phyloP scores from a whole-genome alignment of 371 early-diverging fungal genomes.

The Mucor velutinosus region DNA sequence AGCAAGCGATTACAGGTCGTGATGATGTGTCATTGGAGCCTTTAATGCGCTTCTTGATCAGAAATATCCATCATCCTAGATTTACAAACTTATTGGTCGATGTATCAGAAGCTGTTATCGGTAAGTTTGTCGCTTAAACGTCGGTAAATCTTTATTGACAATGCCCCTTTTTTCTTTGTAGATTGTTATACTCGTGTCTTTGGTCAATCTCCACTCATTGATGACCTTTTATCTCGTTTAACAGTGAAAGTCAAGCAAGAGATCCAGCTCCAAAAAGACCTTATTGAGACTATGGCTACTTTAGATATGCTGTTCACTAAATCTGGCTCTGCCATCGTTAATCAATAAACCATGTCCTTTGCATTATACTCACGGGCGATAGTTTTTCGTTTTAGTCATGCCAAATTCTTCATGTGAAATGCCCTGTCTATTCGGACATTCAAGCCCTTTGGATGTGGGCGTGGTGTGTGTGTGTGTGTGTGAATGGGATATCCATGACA shows the following conservation, averaged over 20 bases:
- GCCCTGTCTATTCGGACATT: not conserved
- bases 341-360: constrained; percentile 13
- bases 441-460: not conserved
- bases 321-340: constrained; percentile 18
- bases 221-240: constrained; percentile 65
- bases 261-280: constrained; percentile 73
- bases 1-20: constrained; percentile 79
- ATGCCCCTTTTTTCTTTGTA: constrained; percentile 19
- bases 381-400: not conserved
- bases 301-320: constrained; percentile 76
- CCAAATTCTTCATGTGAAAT: constrained; percentile 15
- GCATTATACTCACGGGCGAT: not conserved
- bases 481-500: not conserved
- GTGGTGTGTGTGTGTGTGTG: not conserved
- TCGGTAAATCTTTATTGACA: not conserved
- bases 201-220: constrained; percentile 77
- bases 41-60: constrained; percentile 76
- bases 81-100: constrained; percentile 78
- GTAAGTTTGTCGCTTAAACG: constrained; percentile 39
- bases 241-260: constrained; percentile 71
- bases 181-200: constrained; percentile 83
- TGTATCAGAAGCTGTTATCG: constrained; percentile 74
- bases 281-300: constrained; percentile 76
- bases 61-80: constrained; percentile 76
- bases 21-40: constrained; percentile 87